Evolutionary conservation across 2,329 filamentous ascomycete species (phyloP), one percentile per base, ranked within the genome.

Genomic region (Arthrobotrys sphaeroides): DNA sequence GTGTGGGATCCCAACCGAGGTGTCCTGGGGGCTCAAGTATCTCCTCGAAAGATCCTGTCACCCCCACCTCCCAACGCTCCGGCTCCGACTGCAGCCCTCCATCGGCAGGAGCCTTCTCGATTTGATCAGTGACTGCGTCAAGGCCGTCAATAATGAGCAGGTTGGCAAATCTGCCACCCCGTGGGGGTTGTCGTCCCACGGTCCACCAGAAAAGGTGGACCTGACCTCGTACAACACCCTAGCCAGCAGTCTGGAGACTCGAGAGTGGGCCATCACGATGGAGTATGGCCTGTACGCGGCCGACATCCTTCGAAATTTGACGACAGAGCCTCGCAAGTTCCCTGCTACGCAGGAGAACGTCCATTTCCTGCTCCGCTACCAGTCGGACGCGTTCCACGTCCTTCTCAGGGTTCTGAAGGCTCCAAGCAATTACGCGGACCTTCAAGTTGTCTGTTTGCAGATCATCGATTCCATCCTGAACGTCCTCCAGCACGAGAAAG

Each of bases 401-500:
- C 51, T 73, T 0, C 20, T 73, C 12, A 31, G n/a, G n/a, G 53
- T 22, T 0, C 42, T 73, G 0, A 40, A 20, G 6, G 61, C 61
- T 2, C 60, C 60, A 1, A 33, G 43, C 0, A 31, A 33, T 26
- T 61, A 61, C n/a, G 16, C 28, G 7, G 53, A 62, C 12, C 45
- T 74, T 9, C 51, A 49, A 31, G 38, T n/a, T 1, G 28, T 42
- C 22, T 74, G 45, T 26, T 47, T 74, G 20, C 62, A 68, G 26
- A 16, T 68, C 20, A 16, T 74, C 3, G 45, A 57, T 5, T 22
- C 53, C 2, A 49, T 74, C 12, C 6, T 26, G 7, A 33, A 22
- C 12, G 36, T 45, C 22, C 22, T 33, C 5, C 36, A 62, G 6
- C 49, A 67, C 13, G 61, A 47, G 0, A 80, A 81, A 28, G 84